Percentiles rank a stretch among this genome's conserved stretches.
phyloP scores from a whole-genome alignment of 768 basidiomycete species.

The Psilocybe subaeruginosa region DNA sequence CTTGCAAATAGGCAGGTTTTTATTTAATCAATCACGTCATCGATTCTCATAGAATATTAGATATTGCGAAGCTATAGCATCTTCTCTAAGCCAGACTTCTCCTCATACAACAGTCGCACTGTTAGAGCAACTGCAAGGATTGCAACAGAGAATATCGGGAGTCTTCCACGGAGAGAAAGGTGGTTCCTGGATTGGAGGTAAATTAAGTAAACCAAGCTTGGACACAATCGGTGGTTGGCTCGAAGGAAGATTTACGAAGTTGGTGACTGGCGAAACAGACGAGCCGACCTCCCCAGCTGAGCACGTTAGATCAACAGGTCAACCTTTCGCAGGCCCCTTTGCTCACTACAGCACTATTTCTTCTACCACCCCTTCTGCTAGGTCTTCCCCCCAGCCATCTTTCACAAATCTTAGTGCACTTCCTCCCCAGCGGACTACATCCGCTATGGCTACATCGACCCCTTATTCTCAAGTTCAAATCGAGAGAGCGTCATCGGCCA shows the following conservation, averaged over 20 bases:
- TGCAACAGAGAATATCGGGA: conserved; percentile 79
- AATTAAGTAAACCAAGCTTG: conserved; percentile 87
- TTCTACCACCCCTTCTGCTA: conserved; percentile 72
- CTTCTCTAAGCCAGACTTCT: conserved; percentile 62
- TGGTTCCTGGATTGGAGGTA: conserved; percentile 85
- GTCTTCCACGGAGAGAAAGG: conserved; percentile 75
- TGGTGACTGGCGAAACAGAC: conserved; percentile 92
- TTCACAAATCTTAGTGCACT: conserved; percentile 39
- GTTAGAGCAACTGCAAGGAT: conserved; percentile 72
- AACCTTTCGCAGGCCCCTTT: conserved; percentile 76
- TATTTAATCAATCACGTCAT: not conserved
- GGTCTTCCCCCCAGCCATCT: conserved; percentile 75
- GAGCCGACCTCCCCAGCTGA: conserved; percentile 40
- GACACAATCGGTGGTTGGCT: conserved; percentile 93
- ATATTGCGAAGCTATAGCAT: conserved; percentile 90
- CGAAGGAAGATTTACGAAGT: conserved; percentile 89
- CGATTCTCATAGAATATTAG: conserved; percentile 41
- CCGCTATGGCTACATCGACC: conserved; percentile 65
- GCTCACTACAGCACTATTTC: conserved; percentile 93
- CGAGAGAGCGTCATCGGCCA: conserved; percentile 77
- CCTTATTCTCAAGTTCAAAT: conserved; percentile 52
- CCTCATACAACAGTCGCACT: conserved; percentile 69
- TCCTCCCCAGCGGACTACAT: conserved; percentile 65
- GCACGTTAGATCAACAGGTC: conserved; percentile 38
- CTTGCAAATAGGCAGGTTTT: conserved; percentile 68